These are phyloP conservation scores for Aspergillus nanangensis DNA, from an alignment of 495 filamentous ascomycete species.

Conservation along the genomic window DNA sequence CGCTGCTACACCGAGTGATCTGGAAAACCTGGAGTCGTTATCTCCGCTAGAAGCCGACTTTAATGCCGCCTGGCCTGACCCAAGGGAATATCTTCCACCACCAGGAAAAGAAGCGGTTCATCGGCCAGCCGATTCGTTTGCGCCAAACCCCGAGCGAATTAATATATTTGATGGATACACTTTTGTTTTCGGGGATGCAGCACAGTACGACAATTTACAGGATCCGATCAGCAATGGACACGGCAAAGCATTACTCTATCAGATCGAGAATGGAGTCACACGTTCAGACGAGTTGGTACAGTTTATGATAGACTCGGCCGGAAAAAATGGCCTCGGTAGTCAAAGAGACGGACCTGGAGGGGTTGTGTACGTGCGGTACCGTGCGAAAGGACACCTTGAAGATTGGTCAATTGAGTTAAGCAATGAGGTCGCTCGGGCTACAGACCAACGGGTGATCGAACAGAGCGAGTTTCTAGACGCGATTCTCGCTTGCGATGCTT, in stretches of 20 bases:
- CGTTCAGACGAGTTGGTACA: conserved; percentile 70
- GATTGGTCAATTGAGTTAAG: conserved; percentile 69
- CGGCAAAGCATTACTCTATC: conserved; percentile 72
- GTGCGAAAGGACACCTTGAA: conserved; percentile 54
- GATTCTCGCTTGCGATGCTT: conserved; percentile 74
- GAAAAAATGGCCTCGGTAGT: conserved; percentile 62
- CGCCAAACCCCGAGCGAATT: conserved; percentile 58
- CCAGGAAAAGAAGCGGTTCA: conserved; percentile 68
- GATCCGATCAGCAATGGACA: conserved; percentile 70
- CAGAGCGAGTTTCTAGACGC: conserved; percentile 93
- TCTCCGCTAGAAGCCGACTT: conserved; percentile 81
- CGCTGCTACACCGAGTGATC: conserved; percentile 52
- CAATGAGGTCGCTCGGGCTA: conserved; percentile 58
- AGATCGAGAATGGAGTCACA: conserved; percentile 59
- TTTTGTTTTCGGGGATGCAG: conserved; percentile 77
- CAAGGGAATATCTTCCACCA: conserved; percentile 65
- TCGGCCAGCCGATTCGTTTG: conserved; percentile 58
- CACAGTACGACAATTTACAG: conserved; percentile 75
- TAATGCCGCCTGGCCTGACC: conserved; percentile 73
- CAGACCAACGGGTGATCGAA: conserved; percentile 78
- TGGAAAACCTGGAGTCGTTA: conserved; percentile 46
- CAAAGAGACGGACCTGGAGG: conserved; percentile 60
- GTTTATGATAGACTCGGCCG: conserved; percentile 70
- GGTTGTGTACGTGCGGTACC: conserved; percentile 75
- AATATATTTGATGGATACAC: conserved; percentile 82